phyloP scores from a whole-genome alignment of 805 yeast genomes.

The Ogataea saltuana region DNA sequence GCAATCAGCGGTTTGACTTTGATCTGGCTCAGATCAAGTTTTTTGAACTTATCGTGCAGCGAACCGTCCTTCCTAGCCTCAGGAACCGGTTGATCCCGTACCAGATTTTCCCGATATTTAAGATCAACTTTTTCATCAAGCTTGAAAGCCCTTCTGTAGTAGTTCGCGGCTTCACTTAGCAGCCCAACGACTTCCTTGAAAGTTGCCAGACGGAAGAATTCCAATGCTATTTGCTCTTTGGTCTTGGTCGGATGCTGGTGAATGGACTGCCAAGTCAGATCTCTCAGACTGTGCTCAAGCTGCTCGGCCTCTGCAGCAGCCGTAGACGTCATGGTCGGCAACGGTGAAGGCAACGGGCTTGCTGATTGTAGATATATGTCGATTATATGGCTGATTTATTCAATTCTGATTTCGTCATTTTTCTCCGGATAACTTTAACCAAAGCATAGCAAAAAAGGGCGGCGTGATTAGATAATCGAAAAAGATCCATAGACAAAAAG shows the following conservation, averaged over 20 bases:
- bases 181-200: constrained; percentile 71
- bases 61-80: constrained; percentile 24
- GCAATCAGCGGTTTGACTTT: constrained; percentile 43
- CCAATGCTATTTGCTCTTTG: constrained; percentile 50
- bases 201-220: constrained; percentile 67
- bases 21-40: constrained; percentile 42
- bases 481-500: too few species aligned
- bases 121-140: constrained; percentile 62
- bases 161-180: constrained; percentile 78
- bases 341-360: not conserved
- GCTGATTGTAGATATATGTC: too few species aligned
- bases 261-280: constrained; percentile 29
- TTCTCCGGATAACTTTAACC: not conserved
- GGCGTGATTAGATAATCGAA: too few species aligned
- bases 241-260: constrained; percentile 33
- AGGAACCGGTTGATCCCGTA: constrained; percentile 26
- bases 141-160: constrained; percentile 71
- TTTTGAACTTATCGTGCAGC: constrained; percentile 18
- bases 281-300: constrained; percentile 27
- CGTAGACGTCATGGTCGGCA: not conserved
- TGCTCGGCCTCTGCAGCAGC: constrained; percentile 7
- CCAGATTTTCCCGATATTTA: constrained; percentile 58
- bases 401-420: not conserved
- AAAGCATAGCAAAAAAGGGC: too few species aligned
- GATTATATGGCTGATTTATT: too few species aligned